Evolutionary conservation across 441 rosid species (phyloP), one percentile per base, ranked within the genome.

Genomic region (Pelargonium fulgidum): DNA sequence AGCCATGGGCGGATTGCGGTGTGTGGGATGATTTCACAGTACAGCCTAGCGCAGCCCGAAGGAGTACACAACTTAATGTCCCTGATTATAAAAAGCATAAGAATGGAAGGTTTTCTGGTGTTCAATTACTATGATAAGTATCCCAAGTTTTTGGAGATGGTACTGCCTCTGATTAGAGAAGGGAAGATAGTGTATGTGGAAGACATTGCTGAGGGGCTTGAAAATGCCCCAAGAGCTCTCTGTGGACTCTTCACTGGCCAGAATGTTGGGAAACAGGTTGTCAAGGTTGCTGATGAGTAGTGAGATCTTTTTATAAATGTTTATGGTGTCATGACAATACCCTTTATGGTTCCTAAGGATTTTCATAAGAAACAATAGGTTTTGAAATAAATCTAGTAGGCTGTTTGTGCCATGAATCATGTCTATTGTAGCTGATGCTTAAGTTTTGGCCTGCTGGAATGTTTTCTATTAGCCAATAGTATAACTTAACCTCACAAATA

Each of bases 21-120:
- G 0, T 77, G 82, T 16, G 84, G 82, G 36, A 83, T 79, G 84
- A 79, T 73, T 26, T 83, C 86, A 0, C 82, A 77, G 39, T 83
- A 83, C 76, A 73, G 70, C 58, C 79, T 62, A 2, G 76, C 69
- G 14, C 65, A 75, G 65, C 74, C 73, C 8, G 80, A 83, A 68
- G 82, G 80, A 1, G 63, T 68, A 0, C 72, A 68, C 50, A 81
- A 81, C 70, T 39, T 83, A 68, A 75, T 65, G 69, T 6, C 14
- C 10, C 1, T 77, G 0, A 9, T 80, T 10, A 4, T 4, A 0
- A 81, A 83, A 14, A 76, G 68, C 2, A 29, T 77, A 7, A 72
- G 70, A 0, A 64, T 81, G 47, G 67, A 77, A 71, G 85, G 85
- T 48, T 76, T 83, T 10, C 4, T 17, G 6, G 70, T 64, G 9